Conservation (phyloP, 805 yeast genomes). For the Cyberlindnera galapagoensis region DNA sequence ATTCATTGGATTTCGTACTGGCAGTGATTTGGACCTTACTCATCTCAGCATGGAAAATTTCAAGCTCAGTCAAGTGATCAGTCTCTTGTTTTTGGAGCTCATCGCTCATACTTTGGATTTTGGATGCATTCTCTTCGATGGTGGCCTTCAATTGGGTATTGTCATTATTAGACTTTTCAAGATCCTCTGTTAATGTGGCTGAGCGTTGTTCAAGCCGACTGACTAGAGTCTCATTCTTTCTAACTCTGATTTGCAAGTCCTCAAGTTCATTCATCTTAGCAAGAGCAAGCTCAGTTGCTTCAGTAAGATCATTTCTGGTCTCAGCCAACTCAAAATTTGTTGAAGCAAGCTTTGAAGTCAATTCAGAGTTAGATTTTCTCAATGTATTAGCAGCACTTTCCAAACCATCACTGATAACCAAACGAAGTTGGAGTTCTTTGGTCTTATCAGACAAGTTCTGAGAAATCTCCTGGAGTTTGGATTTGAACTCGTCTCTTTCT, state of each 20-base stretch:
- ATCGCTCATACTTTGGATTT: slow-evolving; percentile 24
- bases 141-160: slow-evolving; percentile 1
- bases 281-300: slow-evolving; percentile 14
- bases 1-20: slow-evolving; percentile 24
- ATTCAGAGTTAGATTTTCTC: background rate
- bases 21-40: slow-evolving; percentile 26
- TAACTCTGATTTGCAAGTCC: slow-evolving; percentile 19
- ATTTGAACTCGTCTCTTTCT: slow-evolving; percentile 1
- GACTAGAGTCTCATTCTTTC: background rate
- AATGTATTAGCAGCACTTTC: slow-evolving; percentile 11
- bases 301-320: slow-evolving; percentile 4
- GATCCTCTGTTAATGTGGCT: too few relatives aligned
- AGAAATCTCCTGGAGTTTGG: background rate
- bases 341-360: background rate
- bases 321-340: background rate
- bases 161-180: slow-evolving; percentile 3
- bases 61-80: slow-evolving; percentile 32
- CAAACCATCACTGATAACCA: slow-evolving; percentile 9
- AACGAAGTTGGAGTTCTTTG: slow-evolving; percentile 8
- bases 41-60: slow-evolving; percentile 29
- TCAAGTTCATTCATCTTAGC: slow-evolving; percentile 25
- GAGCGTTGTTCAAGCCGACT: too few relatives aligned
- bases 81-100: slow-evolving; percentile 28
- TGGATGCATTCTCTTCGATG: slow-evolving; percentile 17
- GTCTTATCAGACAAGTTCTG: background rate